phyloP scores from a whole-genome alignment of 495 filamentous ascomycete genomes.

The Monascus purpureus region DNA sequence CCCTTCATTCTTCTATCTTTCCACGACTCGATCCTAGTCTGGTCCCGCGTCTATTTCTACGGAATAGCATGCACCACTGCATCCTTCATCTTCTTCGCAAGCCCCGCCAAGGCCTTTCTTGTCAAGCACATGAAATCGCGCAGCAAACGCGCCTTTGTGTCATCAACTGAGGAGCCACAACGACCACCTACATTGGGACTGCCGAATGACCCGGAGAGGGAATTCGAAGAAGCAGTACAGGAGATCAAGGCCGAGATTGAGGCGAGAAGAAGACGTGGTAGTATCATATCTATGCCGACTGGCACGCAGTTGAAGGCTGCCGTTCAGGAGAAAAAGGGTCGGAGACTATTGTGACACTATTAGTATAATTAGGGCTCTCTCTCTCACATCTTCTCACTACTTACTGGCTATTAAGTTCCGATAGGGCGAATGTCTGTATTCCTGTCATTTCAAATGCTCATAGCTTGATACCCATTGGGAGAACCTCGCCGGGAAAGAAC shows the following conservation, averaged over 20 bases:
- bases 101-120: constrained; percentile 55
- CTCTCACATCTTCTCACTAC: no score
- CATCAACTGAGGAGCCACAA: constrained; percentile 15
- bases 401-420: no score
- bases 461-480: no score
- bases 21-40: constrained; percentile 50
- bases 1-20: constrained; percentile 77
- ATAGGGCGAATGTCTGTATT: no score
- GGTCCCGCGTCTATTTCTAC: constrained; percentile 86
- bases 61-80: constrained; percentile 48
- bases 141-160: constrained; percentile 17
- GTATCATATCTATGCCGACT: constrained; percentile 30
- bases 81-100: constrained; percentile 62
- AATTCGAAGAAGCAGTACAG: constrained; percentile 63
- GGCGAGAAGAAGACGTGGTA: constrained; percentile 39
- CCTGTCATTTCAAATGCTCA: no score
- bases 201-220: constrained; percentile 57
- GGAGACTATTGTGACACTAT: constrained; percentile 15
- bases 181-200: constrained; percentile 59
- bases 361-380: no score
- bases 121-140: constrained; percentile 44
- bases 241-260: constrained; percentile 64
- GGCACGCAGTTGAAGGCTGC: constrained; percentile 31
- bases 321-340: constrained; percentile 32
- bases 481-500: no score